phyloP scores from a whole-genome alignment of 2,329 filamentous ascomycete species.

The Diatrype stigma region DNA sequence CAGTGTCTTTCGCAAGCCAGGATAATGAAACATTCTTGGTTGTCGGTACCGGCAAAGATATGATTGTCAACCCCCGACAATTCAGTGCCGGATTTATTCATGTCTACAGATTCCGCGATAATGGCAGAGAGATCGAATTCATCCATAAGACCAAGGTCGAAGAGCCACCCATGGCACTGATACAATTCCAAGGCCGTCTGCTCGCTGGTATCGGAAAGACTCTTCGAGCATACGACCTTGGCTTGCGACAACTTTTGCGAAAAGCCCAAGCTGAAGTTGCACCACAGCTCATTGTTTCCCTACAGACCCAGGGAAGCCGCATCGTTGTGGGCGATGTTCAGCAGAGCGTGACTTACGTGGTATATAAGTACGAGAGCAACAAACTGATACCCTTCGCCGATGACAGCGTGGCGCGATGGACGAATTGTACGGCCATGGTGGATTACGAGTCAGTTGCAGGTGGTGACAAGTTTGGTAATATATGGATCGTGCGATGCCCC shows the following conservation, averaged over 20 bases:
- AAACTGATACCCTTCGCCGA: conserved; percentile 90
- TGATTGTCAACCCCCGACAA: conserved; percentile 72
- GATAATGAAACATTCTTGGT: conserved; percentile 88
- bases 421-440: conserved; percentile 85
- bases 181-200: conserved; percentile 88
- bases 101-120: conserved; percentile 83
- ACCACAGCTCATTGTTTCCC: conserved; percentile 77
- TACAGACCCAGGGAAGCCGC: conserved; percentile 86
- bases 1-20: conserved; percentile 82
- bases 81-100: conserved; percentile 81
- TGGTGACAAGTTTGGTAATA: conserved; percentile 95
- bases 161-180: conserved; percentile 81
- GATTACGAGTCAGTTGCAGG: conserved; percentile 96
- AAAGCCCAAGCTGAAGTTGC: conserved; percentile 82
- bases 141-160: conserved; percentile 75
- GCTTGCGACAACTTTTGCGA: conserved; percentile 85
- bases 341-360: conserved; percentile 85
- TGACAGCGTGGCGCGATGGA: conserved; percentile 86
- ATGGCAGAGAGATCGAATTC: conserved; percentile 85
- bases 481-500: conserved; percentile 88
- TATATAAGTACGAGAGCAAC: conserved; percentile 90
- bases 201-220: conserved; percentile 80
- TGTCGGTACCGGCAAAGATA: conserved; percentile 89
- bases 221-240: conserved; percentile 85
- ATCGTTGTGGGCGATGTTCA: conserved; percentile 91